These are phyloP conservation scores for Allium sativum DNA, from an alignment of 106 monocot genomes.

Conservation along the genomic window DNA sequence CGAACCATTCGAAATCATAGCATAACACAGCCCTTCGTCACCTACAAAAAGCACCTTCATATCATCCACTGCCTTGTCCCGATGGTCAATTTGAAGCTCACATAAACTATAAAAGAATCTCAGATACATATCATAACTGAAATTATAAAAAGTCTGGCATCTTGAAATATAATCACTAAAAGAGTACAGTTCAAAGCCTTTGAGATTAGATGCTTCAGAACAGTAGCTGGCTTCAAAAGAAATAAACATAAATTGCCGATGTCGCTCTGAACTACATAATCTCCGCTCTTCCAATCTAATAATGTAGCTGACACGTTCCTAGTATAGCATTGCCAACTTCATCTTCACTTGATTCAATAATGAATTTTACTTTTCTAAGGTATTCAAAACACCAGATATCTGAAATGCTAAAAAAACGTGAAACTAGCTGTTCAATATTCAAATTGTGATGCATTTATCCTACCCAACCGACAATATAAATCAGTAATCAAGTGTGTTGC, in stretches of 20 bases:
- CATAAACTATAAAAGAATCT: constrained; percentile 52
- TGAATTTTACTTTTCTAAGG: too few species aligned
- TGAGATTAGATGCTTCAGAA: constrained; percentile 39
- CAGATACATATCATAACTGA: constrained; percentile 45
- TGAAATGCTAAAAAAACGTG: too few species aligned
- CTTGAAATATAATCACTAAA: constrained; percentile 53
- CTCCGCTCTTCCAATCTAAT: constrained; percentile 24
- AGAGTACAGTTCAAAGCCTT: constrained; percentile 24
- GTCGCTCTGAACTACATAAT: constrained; percentile 30
- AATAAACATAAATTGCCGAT: constrained; percentile 34
- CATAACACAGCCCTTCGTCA: constrained; percentile 22
- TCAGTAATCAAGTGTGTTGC: too few species aligned
- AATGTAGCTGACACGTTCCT: constrained; percentile 11
- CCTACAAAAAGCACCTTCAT: constrained; percentile 30
- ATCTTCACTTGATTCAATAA: too few species aligned
- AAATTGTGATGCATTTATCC: too few species aligned
- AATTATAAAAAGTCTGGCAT: constrained; percentile 38
- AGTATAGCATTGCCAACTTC: too few species aligned
- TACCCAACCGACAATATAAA: too few species aligned
- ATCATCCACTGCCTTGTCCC: constrained; percentile 39
- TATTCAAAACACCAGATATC: constrained; percentile 1
- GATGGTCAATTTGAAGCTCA: constrained; percentile 28
- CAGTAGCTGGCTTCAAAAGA: constrained; percentile 32
- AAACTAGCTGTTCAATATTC: too few species aligned
- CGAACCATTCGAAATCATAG: constrained; percentile 58